Evolutionary conservation across 148 eudicot species (phyloP).

Genomic region (Fagopyrum esculentum): DNA sequence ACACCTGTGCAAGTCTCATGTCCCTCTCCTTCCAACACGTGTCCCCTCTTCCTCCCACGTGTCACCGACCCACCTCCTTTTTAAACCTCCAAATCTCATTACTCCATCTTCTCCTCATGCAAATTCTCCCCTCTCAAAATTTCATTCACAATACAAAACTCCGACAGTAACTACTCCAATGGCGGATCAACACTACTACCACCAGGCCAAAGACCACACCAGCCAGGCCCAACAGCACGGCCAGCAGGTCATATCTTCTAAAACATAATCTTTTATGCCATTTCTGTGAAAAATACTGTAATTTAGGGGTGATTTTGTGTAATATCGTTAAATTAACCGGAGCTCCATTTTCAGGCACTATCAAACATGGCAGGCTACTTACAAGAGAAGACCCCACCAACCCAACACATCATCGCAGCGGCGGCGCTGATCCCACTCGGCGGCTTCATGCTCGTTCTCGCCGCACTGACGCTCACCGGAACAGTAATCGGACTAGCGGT

Average conservation of each 20-base stretch:
- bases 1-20: slow-evolving; percentile 4
- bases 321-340: too few species aligned
- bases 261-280: too few species aligned
- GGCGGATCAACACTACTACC: slow-evolving; percentile 10
- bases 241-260: not conserved
- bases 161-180: not conserved
- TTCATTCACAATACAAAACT: not conserved
- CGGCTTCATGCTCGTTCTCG: not conserved
- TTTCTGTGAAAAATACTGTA: too few species aligned
- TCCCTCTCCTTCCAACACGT: slow-evolving; percentile 4
- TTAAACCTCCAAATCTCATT: not conserved
- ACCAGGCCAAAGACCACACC: slow-evolving; percentile 4
- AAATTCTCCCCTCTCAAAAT: not conserved
- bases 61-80: slow-evolving; percentile 6
- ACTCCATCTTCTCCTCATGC: not conserved
- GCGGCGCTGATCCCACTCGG: not conserved
- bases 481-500: slow-evolving; percentile 7
- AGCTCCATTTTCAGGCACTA: not conserved
- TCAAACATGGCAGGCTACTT: not conserved
- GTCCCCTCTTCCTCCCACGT: slow-evolving; percentile 9
- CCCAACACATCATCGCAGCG: not conserved
- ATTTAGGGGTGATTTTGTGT: too few species aligned
- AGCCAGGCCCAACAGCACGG: slow-evolving; percentile 10
- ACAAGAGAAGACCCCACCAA: slow-evolving; percentile 1
- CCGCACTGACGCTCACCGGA: not conserved